Evolutionary conservation across 2,329 filamentous ascomycete species (phyloP).

Genomic region (Ceratocystis alfenasii): DNA sequence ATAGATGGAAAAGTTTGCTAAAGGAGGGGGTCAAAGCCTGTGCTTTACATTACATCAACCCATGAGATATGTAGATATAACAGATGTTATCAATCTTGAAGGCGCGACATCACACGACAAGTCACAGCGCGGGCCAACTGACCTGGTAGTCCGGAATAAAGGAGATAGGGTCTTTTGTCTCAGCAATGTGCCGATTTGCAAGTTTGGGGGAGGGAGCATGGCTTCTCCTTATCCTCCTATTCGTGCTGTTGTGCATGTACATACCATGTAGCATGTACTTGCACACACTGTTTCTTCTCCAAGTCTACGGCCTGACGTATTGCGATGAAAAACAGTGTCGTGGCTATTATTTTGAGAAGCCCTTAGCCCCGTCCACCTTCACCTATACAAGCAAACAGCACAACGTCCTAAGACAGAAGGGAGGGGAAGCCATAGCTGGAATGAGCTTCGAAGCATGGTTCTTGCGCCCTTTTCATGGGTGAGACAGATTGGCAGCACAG

Average conservation of each 20-base stretch:
- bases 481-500: background rate
- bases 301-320: background rate
- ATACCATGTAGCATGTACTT: background rate
- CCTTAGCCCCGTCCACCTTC: background rate
- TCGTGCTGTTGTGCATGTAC: background rate
- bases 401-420: background rate
- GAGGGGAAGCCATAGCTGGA: background rate
- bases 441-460: background rate
- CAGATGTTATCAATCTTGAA: background rate
- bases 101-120: background rate
- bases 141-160: background rate
- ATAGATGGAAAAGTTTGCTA: background rate
- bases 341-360: background rate
- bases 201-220: background rate
- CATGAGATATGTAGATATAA: background rate
- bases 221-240: background rate
- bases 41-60: background rate
- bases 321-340: background rate
- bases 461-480: background rate
- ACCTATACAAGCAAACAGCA: background rate
- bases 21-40: background rate
- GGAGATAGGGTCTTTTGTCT: background rate
- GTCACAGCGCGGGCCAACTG: background rate
- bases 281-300: background rate
- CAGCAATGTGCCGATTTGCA: background rate